A percentile compares a stretch with the other conserved stretches of the same genome.
These are phyloP conservation scores for Beauveria sp. DNA, from an alignment of 2,329 filamentous ascomycete species.

Conservation along the genomic window DNA sequence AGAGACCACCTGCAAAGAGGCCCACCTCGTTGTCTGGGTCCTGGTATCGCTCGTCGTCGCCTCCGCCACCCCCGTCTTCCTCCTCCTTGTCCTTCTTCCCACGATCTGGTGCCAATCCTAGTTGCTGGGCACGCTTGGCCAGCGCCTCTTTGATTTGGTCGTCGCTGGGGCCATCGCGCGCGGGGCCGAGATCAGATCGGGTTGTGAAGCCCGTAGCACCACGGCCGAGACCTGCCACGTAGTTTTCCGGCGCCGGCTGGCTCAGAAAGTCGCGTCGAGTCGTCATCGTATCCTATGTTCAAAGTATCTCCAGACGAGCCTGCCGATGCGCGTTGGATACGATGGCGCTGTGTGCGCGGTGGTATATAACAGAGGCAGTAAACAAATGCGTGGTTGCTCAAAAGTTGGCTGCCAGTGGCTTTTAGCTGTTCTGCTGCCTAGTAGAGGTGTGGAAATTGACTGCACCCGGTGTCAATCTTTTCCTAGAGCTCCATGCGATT, in stretches of 20 bases:
- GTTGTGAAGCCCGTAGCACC: constrained; percentile 98
- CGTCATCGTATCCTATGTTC: constrained; percentile 34
- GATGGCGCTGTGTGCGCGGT: background rate
- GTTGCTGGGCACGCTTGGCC: constrained; percentile 81
- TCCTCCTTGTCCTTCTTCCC: constrained; percentile 61
- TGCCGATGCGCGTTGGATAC: background rate
- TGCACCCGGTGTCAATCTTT: background rate
- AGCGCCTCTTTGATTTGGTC: constrained; percentile 98
- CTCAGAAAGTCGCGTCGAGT: constrained; percentile 77
- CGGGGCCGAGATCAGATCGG: constrained; percentile 89
- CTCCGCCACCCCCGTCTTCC: constrained; percentile 65
- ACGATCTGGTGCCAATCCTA: constrained; percentile 61
- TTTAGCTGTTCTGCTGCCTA: background rate
- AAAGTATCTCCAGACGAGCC: background rate
- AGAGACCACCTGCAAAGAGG: constrained; percentile 88
- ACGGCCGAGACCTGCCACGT: constrained; percentile 92
- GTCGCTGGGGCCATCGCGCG: constrained; percentile 88
- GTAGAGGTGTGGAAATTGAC: background rate
- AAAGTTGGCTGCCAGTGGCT: background rate
- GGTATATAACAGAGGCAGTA: background rate
- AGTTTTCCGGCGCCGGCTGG: constrained; percentile 78
- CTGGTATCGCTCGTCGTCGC: constrained; percentile 76
- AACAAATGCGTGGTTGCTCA: background rate
- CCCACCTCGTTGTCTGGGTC: constrained; percentile 97
- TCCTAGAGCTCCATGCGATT: too few relatives aligned